Evolutionary conservation across 176 grass and related monocot species (phyloP), one percentile per base, ranked within the genome.

Genomic region (Rhynchospora tenuis): DNA sequence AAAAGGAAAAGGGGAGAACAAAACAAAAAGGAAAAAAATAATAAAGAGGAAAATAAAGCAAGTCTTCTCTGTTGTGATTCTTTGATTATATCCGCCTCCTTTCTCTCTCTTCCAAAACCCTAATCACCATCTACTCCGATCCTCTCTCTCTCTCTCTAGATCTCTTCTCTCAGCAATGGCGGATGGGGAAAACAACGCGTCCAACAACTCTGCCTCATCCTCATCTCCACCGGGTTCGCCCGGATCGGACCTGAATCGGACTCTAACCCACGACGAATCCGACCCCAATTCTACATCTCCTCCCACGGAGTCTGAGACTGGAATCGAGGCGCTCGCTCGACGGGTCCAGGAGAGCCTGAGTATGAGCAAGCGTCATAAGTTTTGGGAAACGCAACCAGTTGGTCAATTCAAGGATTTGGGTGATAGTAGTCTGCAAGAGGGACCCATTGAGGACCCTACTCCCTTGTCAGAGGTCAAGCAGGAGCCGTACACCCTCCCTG

Each of bases 331-430:
- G 73, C 84, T 99, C 64, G 88, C 91, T 22, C 84, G 96, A 85
- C 80, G 85, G 68, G 84, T 99, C 68, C 93, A 93, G 88, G 88
- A 93, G 82, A 90, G 86, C 56, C 83, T 90, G 58, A 44, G 84
- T 52, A 85, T 92, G 56, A 87, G 91, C 84, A 90, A 76, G 46
- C 93, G 86, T 63, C 97, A 99, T 86, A 92, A 90, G 54, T 96
- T 99, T 88, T 99, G 97, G 97, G 97, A 99, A 87, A 99, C 97
- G 42, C 97, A 99, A 71, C 97, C 97, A 72, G 97, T 99, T 44
- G 88, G 88, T 17, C 93, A 99, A 83, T 99, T 99, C 85, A 86
- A 84, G 83, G 93, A 99, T 64, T 69, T 79, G 86, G 66, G 86
- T 33, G 91, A 94, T 70, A 10, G 33, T 7, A 92, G 82, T 66